A percentile compares a stretch with the other conserved stretches of the same genome.
These are phyloP conservation scores for Luffa aegyptiaca DNA, from an alignment of 306 rosid genomes.

Conservation along the genomic window DNA sequence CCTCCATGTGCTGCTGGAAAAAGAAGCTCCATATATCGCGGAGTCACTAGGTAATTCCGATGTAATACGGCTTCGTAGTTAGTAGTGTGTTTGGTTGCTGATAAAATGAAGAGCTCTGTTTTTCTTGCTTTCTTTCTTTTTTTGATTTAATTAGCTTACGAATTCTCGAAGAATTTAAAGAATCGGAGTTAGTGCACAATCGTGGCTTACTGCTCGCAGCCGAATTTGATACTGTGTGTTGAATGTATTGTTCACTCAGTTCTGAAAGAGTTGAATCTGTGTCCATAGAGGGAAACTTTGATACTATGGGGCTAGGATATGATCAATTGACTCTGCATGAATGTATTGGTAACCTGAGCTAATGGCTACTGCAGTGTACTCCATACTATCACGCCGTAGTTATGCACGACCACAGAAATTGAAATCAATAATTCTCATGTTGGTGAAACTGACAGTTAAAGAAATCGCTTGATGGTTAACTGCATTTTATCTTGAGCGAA, in stretches of 20 bases:
- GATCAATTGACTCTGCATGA: background rate
- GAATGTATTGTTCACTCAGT: background rate
- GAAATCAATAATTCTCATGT: background rate
- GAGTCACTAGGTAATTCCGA: constrained; percentile 72
- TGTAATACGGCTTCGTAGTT: background rate
- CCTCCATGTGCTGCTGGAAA: constrained; percentile 97
- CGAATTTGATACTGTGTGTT: background rate
- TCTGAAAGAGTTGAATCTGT: background rate
- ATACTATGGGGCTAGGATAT: background rate
- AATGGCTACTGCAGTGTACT: background rate
- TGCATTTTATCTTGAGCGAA: background rate
- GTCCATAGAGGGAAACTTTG: background rate
- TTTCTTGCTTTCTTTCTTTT: background rate
- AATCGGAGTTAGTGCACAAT: background rate
- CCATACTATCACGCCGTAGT: background rate
- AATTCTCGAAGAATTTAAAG: background rate
- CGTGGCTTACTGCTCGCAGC: background rate
- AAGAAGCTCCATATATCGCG: constrained; percentile 96
- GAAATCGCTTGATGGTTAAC: background rate
- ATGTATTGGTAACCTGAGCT: background rate
- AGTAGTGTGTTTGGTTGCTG: constrained; percentile 4
- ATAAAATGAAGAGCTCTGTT: background rate
- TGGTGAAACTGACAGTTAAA: background rate
- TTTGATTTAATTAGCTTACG: background rate
- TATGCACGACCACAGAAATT: background rate